Evolutionary conservation across 352 stramenopile species (phyloP).

Genomic region (Phytophthora sp.): DNA sequence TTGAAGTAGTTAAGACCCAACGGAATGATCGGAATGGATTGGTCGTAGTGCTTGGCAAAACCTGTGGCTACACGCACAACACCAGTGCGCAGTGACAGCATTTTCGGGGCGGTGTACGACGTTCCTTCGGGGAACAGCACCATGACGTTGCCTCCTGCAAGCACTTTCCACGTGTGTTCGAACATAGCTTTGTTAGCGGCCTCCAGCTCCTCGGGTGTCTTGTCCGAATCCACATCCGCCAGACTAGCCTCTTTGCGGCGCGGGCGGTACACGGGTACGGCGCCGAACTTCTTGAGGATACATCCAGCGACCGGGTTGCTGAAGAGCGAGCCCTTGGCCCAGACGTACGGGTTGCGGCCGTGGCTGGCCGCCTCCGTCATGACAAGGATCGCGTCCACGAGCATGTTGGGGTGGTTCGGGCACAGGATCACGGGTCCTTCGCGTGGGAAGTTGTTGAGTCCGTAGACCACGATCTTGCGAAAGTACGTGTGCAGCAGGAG

Average conservation of each 20-base stretch:
- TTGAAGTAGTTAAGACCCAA: constrained; percentile 86
- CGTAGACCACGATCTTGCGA: constrained; percentile 78
- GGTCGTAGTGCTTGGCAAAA: constrained; percentile 74
- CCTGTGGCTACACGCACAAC: constrained; percentile 76
- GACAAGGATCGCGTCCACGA: constrained; percentile 78
- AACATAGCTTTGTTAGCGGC: constrained; percentile 75
- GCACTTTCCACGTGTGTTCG: constrained; percentile 70
- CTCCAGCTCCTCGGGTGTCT: constrained; percentile 65
- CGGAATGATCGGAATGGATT: constrained; percentile 71
- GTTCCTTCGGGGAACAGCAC: constrained; percentile 83
- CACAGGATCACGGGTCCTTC: constrained; percentile 82
- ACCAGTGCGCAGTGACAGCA: constrained; percentile 75
- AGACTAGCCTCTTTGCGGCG: constrained; percentile 45
- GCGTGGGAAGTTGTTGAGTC: constrained; percentile 80
- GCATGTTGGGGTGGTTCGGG: constrained; percentile 86
- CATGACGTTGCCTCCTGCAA: constrained; percentile 70
- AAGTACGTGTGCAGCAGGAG: constrained; percentile 81
- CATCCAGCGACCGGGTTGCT: constrained; percentile 50
- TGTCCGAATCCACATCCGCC: constrained; percentile 72
- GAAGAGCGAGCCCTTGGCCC: constrained; percentile 82
- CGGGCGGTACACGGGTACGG: constrained; percentile 74
- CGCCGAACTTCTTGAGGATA: constrained; percentile 55
- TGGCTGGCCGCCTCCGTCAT: constrained; percentile 68
- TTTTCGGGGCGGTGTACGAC: constrained; percentile 82
- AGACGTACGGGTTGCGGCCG: constrained; percentile 69